Evolutionary conservation across 139 green algal genomes (phyloP).

Genomic region (Chara braunii): DNA sequence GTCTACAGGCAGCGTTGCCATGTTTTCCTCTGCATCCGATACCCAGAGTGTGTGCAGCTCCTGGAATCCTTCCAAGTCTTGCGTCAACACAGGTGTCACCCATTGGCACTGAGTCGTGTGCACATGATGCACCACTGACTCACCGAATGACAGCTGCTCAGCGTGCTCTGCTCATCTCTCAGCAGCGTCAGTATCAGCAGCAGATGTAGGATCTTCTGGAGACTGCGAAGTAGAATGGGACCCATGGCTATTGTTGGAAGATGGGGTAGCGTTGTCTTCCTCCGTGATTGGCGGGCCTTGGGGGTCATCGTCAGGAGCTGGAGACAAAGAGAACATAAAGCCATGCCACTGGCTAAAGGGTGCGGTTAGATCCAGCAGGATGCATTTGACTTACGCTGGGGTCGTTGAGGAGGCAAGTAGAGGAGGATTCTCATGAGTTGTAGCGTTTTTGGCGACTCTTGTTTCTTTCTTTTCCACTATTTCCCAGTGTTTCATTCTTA

Average conservation of each 20-base stretch:
- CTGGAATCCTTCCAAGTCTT: neutral
- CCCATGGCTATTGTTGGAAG: constrained; percentile 15
- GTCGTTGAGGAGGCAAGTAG: constrained; percentile 1
- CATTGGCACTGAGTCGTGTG: neutral
- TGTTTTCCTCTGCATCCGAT: constrained; percentile 5
- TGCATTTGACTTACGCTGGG: constrained; percentile 2
- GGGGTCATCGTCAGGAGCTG: neutral
- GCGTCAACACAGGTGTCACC: neutral
- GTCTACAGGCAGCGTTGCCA: constrained; percentile 14
- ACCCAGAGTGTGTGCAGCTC: constrained; percentile 4
- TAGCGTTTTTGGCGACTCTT: too few relatives aligned
- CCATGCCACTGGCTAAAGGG: constrained; percentile 15
- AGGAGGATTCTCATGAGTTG: too few relatives aligned
- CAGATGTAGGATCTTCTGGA: neutral
- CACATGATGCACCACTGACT: neutral
- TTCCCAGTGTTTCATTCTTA: too few relatives aligned
- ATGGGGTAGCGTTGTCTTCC: neutral
- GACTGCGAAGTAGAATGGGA: constrained; percentile 14
- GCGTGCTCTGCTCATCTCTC: constrained; percentile 5
- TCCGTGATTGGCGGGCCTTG: neutral
- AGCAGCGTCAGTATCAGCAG: neutral
- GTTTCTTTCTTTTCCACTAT: too few relatives aligned
- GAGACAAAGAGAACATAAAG: neutral
- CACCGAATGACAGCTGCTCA: neutral
- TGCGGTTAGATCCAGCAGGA: constrained; percentile 9